phyloP scores from a whole-genome alignment of 2,329 filamentous ascomycete species.

The Xylaria sp. region DNA sequence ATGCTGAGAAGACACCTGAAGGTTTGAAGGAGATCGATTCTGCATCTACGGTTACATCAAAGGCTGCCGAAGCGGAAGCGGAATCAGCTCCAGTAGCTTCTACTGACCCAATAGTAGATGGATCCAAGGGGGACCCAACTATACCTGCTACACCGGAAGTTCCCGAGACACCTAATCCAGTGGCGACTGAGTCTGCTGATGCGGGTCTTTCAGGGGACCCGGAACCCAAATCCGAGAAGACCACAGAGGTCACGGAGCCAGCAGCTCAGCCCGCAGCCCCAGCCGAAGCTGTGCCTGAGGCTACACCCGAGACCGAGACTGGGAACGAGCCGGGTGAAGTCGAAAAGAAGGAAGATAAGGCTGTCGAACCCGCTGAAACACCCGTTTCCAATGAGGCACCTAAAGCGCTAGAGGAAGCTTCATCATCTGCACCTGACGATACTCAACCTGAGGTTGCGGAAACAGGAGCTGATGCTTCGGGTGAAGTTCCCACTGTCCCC shows the following conservation, averaged over 20 bases:
- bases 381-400: conserved; percentile 1
- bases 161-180: conserved; percentile 11
- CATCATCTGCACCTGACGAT: background rate
- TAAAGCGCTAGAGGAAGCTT: conserved; percentile 1
- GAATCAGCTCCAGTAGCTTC: background rate
- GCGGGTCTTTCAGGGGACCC: conserved; percentile 12
- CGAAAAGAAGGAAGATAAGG: background rate
- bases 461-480: background rate
- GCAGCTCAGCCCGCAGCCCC: background rate
- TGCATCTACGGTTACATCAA: conserved; percentile 1
- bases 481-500: conserved; percentile 1
- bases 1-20: background rate
- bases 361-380: conserved; percentile 2
- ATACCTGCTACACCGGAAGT: background rate
- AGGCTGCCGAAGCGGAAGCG: background rate
- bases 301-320: background rate
- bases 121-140: background rate
- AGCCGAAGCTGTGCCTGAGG: background rate
- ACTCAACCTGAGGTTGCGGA: conserved; percentile 7
- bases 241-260: background rate
- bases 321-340: background rate
- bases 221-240: conserved; percentile 7
- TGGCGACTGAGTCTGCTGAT: background rate
- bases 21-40: conserved; percentile 7
- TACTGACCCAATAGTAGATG: background rate